phyloP scores from a whole-genome alignment of 768 basidiomycete species.

The Mrakia hoshinonis region DNA sequence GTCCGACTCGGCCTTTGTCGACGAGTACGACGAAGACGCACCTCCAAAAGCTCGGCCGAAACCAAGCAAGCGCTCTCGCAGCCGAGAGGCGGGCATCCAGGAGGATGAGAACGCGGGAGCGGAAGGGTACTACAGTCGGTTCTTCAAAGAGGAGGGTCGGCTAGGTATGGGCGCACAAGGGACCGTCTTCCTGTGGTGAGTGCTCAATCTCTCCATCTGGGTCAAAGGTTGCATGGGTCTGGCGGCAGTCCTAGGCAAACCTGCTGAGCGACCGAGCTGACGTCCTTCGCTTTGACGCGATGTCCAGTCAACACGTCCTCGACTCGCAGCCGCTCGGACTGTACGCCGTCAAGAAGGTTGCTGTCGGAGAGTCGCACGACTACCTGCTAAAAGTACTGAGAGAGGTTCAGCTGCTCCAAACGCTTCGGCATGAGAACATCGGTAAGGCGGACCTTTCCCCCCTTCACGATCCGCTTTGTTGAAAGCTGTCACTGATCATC shows the following conservation, averaged over 20 bases:
- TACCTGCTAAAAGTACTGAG: constrained; percentile 52
- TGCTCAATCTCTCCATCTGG: constrained; percentile 4
- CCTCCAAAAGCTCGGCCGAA: neutral
- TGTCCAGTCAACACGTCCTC: constrained; percentile 59
- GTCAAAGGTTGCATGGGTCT: neutral
- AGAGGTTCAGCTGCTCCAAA: constrained; percentile 73
- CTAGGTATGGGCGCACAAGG: constrained; percentile 92
- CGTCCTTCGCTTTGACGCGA: neutral
- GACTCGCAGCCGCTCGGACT: constrained; percentile 76
- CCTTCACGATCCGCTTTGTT: neutral
- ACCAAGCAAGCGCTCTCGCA: neutral
- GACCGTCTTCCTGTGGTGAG: constrained; percentile 71
- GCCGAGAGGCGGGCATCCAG: too few species aligned
- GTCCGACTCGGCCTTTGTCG: neutral
- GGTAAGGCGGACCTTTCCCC: constrained; percentile 29
- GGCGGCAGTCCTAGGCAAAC: too few species aligned
- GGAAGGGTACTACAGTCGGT: constrained; percentile 83
- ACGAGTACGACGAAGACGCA: constrained; percentile 1
- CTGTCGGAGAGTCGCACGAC: constrained; percentile 79
- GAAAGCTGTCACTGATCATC: neutral
- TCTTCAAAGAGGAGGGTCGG: constrained; percentile 80
- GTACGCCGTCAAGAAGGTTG: constrained; percentile 87
- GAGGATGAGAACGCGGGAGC: constrained; percentile 41
- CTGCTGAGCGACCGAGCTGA: too few species aligned
- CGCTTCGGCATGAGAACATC: constrained; percentile 82